Conservation (phyloP, 768 basidiomycete species). For the Russula vinacea region DNA sequence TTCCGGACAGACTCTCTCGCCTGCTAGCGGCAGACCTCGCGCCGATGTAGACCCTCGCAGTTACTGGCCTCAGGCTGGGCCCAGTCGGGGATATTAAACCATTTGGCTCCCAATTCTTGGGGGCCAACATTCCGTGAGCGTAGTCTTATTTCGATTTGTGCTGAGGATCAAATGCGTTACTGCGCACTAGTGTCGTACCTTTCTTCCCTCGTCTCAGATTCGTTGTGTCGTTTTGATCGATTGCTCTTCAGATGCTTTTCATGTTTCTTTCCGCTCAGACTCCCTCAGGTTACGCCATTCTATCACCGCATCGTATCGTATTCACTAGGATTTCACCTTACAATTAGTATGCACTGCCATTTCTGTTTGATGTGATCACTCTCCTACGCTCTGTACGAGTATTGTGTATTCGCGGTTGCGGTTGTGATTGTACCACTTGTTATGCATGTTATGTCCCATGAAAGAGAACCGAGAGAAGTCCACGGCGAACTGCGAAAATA, state of each 20-base stretch:
- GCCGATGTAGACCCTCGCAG: constrained; percentile 16
- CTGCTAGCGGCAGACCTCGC: constrained; percentile 18
- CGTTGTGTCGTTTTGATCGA: constrained; percentile 14
- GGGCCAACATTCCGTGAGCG: constrained; percentile 16
- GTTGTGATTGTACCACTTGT: too few relatives aligned
- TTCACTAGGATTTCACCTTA: constrained; percentile 7
- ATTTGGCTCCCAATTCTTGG: constrained; percentile 7
- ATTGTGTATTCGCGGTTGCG: too few relatives aligned
- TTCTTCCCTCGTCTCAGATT: constrained; percentile 24
- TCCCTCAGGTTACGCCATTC: background rate
- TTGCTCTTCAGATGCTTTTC: constrained; percentile 12
- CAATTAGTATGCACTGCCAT: constrained; percentile 11
- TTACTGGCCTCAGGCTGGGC: background rate
- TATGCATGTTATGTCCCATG: too few relatives aligned
- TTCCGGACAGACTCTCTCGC: constrained; percentile 21
- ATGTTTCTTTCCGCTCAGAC: constrained; percentile 9
- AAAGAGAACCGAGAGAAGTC: too few relatives aligned
- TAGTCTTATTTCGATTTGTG: constrained; percentile 14
- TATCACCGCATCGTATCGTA: constrained; percentile 14
- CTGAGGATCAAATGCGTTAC: constrained; percentile 19
- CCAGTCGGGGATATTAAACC: constrained; percentile 12
- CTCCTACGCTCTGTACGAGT: constrained; percentile 23
- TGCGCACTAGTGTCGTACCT: constrained; percentile 21
- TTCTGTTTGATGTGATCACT: background rate
- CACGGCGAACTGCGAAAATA: too few relatives aligned